Evolutionary conservation across 2,329 filamentous ascomycete genomes (phyloP), one percentile per base, ranked within the genome.

Genomic region (Seiridium cupressi): DNA sequence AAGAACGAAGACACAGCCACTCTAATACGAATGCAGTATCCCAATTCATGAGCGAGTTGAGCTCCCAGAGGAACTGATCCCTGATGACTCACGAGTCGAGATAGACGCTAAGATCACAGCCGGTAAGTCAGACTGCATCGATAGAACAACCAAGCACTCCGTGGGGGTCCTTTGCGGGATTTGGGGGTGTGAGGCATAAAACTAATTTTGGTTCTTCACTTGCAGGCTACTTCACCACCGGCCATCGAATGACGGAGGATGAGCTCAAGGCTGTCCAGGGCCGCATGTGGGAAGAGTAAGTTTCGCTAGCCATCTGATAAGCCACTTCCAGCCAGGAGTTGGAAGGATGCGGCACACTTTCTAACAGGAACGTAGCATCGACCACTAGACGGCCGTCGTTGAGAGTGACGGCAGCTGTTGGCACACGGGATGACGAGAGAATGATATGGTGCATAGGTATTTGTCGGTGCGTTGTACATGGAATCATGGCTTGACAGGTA

Each of bases 21-120:
- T 57, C 61, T 47, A 60, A 64, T 60, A 34, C 58, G 61, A 53
- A 35, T 36, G 32, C 66, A 88, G 86, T 60, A 93, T 93, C 66
- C 91, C 92, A 36, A 97, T 97, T 68, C 84, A 90, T 69, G 93
- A 97, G 78, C 86, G 93, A 62, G 88, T 98, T 53, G 93, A 96
- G 62, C 92, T 98, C 64, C 95, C 94, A 3, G 92, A 96, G 65
- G 90, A 95, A 38, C 88, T 95, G 85, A 97, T 98, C 68, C 95
- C 95, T 10, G 91, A 89, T 64, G 95, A 98, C 76, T 96, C 93
- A 57, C 84, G 94, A 66, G 95, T 98, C n/a, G 95, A 99, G 76
- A 99, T 98, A 71, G 95, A 98, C 76, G 95, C 95, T 61, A 98
- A 98, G 81, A 97, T 98, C 72, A 95, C 94, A 68, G 93, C 94